Base-by-base conservation (phyloP, 2,329 filamentous ascomycete genomes). In the Pseudogymnoascus verrucosus region DNA sequence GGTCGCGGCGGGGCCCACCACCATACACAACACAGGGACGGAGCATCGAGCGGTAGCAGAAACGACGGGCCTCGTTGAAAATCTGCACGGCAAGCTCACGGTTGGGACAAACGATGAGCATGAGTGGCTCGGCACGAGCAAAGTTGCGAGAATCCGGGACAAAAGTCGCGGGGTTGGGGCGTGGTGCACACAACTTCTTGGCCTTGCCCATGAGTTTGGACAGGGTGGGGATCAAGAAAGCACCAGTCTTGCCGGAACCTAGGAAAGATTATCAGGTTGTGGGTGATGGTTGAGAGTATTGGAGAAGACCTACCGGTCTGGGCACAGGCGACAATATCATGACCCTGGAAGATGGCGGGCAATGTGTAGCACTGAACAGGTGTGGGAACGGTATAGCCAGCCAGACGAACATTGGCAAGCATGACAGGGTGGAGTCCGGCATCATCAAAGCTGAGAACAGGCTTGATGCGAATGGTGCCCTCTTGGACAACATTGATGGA, bases 221-320 rank as follows among this genome's bases (percentile, higher is more conserved):
- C 61, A 98, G 72, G 65, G 96, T 90, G 0, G 95, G 95, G 63
- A 97, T 85, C 4, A 99, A 77, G 72, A 95, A 99, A 0, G 95
- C 93, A 0, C 90, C 93, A 0, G 95, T 99, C 80, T 99, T 99
- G 62, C 95, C 95, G 26, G 93, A 98, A 19, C 95, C 93, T 97
- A 61, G 60, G 4, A 66, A 71, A 21, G 59, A 34, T 26, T 65
- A 37, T 63, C 44, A 68, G 14, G 39, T 28, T 14, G 31, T 21
- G 36, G 51, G 39, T 61, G 16, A 19, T 63, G 62, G 57, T 40
- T 40, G 6, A n/a, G 68, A 36, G 66, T 40, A 34, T 26, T 61
- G 21, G 10, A 47, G 11, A 4, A 26, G n/a, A 77, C 84, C 75
- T 79, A 96, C 93, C 93, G 59, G 95, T 99, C 77, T 98, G 93